Conservation (phyloP, 306 rosid species). For the Comarum palustre region DNA sequence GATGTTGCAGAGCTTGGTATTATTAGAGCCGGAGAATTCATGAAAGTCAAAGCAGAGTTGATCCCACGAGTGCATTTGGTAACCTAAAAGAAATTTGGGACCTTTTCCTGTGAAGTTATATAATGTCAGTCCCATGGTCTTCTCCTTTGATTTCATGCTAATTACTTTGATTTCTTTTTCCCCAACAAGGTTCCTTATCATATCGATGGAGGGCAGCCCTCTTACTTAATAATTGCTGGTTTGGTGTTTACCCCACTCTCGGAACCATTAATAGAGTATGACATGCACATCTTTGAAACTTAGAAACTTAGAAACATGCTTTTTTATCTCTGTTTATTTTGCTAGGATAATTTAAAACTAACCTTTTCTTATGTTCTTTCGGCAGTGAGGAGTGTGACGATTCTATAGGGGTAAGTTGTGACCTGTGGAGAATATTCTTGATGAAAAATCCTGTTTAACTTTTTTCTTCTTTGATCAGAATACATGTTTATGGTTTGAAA, state of each 20-base stretch:
- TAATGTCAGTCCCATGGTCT: conserved; percentile 10
- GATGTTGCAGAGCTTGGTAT: conserved; percentile 86
- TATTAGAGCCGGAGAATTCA: conserved; percentile 66
- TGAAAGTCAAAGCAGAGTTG: conserved; percentile 58
- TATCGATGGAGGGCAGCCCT: conserved; percentile 82
- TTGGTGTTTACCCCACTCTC: conserved; percentile 98
- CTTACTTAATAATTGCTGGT: conserved; percentile 88
- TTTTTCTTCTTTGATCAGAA: neutral
- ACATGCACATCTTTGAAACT: conserved; percentile 18
- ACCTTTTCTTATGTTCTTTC: conserved; percentile 19
- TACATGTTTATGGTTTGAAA: conserved; percentile 8
- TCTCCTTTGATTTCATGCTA: conserved; percentile 23
- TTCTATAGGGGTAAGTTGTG: conserved; percentile 71
- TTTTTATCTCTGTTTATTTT: neutral
- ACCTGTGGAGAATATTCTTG: conserved; percentile 5
- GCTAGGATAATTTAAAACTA: neutral
- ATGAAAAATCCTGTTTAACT: conserved; percentile 15
- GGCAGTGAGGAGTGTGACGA: conserved; percentile 93
- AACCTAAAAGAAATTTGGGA: conserved; percentile 24
- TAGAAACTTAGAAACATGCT: conserved; percentile 3
- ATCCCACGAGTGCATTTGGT: conserved; percentile 92
- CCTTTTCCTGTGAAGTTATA: neutral
- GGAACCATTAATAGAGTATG: conserved; percentile 92
- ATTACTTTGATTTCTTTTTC: conserved; percentile 20
- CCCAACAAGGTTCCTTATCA: conserved; percentile 73